phyloP scores from a whole-genome alignment of 2,329 filamentous ascomycete genomes.

The Colletotrichum destructivum region DNA sequence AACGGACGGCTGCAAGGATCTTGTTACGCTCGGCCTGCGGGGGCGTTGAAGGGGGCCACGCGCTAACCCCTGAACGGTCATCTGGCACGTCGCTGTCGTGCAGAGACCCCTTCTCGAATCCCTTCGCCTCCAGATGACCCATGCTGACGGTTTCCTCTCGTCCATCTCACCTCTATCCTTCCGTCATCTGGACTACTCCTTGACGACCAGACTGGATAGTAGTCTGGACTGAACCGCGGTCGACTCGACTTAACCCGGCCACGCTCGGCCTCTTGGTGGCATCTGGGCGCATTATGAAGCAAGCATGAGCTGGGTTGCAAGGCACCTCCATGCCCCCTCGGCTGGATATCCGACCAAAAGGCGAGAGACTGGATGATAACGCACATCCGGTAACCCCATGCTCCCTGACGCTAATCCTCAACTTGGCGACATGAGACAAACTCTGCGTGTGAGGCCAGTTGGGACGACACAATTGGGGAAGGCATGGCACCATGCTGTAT shows the following conservation, averaged over 20 bases:
- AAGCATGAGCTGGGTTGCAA: slow-evolving; percentile 16
- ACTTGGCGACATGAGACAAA: slow-evolving; percentile 28
- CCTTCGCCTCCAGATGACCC: slow-evolving; percentile 29
- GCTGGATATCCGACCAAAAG: slow-evolving; percentile 10
- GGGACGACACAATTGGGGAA: slow-evolving; percentile 21
- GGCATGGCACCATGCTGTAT: slow-evolving; percentile 28
- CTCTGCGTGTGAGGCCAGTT: slow-evolving; percentile 28
- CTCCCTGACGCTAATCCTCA: slow-evolving; percentile 29
- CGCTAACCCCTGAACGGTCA: slow-evolving; percentile 19
- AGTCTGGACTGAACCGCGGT: not conserved
- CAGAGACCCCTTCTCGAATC: slow-evolving; percentile 15
- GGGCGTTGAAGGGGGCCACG: not conserved
- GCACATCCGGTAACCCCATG: slow-evolving; percentile 27
- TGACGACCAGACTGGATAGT: not conserved
- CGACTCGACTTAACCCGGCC: not conserved
- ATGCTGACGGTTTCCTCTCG: not conserved
- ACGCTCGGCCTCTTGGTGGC: not conserved
- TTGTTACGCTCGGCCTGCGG: slow-evolving; percentile 7
- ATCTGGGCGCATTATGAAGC: slow-evolving; percentile 28
- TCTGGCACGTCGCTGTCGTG: slow-evolving; percentile 22
- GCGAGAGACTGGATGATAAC: not conserved
- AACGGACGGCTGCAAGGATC: not conserved
- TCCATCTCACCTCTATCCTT: not conserved
- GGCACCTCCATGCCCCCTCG: slow-evolving; percentile 18
- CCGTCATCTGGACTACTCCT: not conserved